Conservation (phyloP, 2,329 filamentous ascomycete genomes). For the Gaeumannomyces tritici region DNA sequence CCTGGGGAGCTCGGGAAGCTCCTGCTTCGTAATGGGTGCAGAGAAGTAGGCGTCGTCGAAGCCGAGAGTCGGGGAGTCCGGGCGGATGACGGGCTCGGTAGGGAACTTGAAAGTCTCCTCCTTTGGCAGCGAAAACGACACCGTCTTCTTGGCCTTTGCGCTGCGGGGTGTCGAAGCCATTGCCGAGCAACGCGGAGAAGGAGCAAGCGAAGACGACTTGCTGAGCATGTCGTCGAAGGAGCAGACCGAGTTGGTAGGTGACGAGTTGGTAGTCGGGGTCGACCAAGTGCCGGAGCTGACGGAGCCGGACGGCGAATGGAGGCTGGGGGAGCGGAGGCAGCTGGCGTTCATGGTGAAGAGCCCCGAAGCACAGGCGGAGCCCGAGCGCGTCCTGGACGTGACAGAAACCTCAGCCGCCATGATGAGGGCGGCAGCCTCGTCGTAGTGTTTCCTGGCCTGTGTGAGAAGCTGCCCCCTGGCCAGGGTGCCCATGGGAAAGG, state of each 20-base stretch:
- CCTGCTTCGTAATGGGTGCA: constrained; percentile 12
- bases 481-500: constrained; percentile 33
- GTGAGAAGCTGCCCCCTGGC: constrained; percentile 37
- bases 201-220: constrained; percentile 9
- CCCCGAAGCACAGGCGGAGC: constrained; percentile 15
- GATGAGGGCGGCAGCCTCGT: constrained; percentile 36
- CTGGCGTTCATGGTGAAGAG: constrained; percentile 20
- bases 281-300: constrained; percentile 32
- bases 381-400: constrained; percentile 23
- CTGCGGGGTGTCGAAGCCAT: constrained; percentile 4
- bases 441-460: constrained; percentile 43
- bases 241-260: constrained; percentile 34
- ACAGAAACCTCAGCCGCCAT: constrained; percentile 32
- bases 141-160: constrained; percentile 27
- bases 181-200: background rate
- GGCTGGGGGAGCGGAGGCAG: constrained; percentile 35
- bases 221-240: constrained; percentile 23
- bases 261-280: constrained; percentile 32
- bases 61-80: constrained; percentile 51
- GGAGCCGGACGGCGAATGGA: constrained; percentile 37
- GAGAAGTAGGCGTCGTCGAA: constrained; percentile 34
- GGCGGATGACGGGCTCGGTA: constrained; percentile 40
- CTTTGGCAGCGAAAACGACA: constrained; percentile 32
- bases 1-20: constrained; percentile 16
- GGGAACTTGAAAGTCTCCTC: constrained; percentile 19